Evolutionary conservation across 2,329 filamentous ascomycete genomes (phyloP).

Genomic region (Tolypocladium inflatum): DNA sequence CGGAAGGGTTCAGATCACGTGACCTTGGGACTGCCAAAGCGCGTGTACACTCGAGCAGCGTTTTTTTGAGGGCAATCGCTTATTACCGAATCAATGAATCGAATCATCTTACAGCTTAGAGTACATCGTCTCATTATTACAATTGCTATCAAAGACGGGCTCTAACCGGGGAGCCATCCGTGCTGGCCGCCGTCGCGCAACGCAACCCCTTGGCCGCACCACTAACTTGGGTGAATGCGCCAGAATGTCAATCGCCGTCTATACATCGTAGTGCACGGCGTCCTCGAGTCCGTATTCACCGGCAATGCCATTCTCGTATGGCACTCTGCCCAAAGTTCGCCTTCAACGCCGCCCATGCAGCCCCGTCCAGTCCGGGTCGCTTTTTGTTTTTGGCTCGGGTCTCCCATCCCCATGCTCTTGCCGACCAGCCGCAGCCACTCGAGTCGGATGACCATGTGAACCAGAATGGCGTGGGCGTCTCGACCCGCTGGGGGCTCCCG

Average conservation of each 20-base stretch:
- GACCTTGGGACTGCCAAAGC: background rate
- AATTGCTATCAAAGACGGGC: background rate
- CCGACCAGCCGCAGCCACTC: background rate
- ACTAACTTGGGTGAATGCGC: background rate
- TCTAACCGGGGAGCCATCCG: background rate
- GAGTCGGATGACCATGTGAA: background rate
- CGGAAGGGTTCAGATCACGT: background rate
- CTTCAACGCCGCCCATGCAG: slow-evolving; percentile 21
- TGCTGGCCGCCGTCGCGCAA: background rate
- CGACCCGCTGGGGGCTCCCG: background rate
- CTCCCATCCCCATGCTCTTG: background rate
- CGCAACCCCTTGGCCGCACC: background rate
- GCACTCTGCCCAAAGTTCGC: slow-evolving; percentile 8
- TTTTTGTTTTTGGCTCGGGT: background rate
- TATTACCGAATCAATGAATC: too few relatives aligned
- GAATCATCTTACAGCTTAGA: background rate
- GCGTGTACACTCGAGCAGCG: too few relatives aligned
- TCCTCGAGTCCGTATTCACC: background rate
- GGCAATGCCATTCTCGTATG: background rate
- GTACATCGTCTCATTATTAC: background rate
- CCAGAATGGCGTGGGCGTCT: background rate
- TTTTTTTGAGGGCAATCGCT: background rate
- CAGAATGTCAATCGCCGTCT: background rate
- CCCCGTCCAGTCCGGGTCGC: background rate
- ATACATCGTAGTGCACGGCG: background rate